Conservation (phyloP, 1,139 yeast species). For the Kurtzmaniella quercitrusa region DNA sequence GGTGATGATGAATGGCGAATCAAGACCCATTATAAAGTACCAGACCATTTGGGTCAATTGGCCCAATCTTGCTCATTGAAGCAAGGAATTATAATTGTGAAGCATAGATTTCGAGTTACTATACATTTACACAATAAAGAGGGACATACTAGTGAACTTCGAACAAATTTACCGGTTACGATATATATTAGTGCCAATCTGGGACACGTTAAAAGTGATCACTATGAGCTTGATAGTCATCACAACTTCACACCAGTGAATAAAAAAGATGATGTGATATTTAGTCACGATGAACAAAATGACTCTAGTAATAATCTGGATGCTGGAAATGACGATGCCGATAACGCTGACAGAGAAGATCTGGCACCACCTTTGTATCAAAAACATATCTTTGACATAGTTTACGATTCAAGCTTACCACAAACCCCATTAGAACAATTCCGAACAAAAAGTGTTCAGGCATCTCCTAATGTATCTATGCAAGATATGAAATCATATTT, state of each 20-base stretch:
- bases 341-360: slow-evolving; percentile 27
- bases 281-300: slow-evolving; percentile 17
- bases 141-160: slow-evolving; percentile 63
- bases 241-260: slow-evolving; percentile 42
- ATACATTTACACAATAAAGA: slow-evolving; percentile 55
- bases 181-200: slow-evolving; percentile 53
- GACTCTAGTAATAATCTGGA: slow-evolving; percentile 3
- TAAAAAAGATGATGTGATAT: slow-evolving; percentile 33
- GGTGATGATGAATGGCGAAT: slow-evolving; percentile 50
- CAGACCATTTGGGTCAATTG: slow-evolving; percentile 46
- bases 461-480: slow-evolving; percentile 17
- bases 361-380: slow-evolving; percentile 43
- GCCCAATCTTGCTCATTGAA: slow-evolving; percentile 58
- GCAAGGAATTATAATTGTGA: slow-evolving; percentile 48
- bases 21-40: slow-evolving; percentile 46
- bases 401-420: slow-evolving; percentile 33
- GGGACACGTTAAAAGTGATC: slow-evolving; percentile 50
- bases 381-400: slow-evolving; percentile 31
- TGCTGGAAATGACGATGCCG: slow-evolving; percentile 1
- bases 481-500: slow-evolving; percentile 23
- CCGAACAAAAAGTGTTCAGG: slow-evolving; percentile 20
- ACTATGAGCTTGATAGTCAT: slow-evolving; percentile 46
- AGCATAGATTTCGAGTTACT: slow-evolving; percentile 57
- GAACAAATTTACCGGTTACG: slow-evolving; percentile 63
- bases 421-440: slow-evolving; percentile 40